These are phyloP conservation scores for Mucor irregularis DNA, from an alignment of 371 early-diverging fungal genomes.

Conservation along the genomic window DNA sequence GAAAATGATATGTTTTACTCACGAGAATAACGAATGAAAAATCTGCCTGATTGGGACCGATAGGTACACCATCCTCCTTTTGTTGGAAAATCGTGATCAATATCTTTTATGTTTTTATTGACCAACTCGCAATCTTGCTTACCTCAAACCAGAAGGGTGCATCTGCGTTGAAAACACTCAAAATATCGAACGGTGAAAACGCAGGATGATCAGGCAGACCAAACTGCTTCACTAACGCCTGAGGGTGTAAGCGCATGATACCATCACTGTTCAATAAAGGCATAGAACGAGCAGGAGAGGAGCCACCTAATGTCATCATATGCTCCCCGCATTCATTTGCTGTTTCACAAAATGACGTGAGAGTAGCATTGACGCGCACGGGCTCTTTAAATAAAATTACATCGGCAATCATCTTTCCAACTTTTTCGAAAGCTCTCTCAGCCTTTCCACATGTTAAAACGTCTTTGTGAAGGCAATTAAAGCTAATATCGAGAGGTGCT, in stretches of 20 bases:
- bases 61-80: slow-evolving; percentile 38
- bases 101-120: no score
- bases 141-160: slow-evolving; percentile 48
- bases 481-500: slow-evolving; percentile 9
- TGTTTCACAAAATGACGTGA: slow-evolving; percentile 43
- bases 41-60: slow-evolving; percentile 48
- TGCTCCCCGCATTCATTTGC: slow-evolving; percentile 25
- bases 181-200: slow-evolving; percentile 48
- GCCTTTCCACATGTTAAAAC: slow-evolving; percentile 28
- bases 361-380: slow-evolving; percentile 42
- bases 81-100: no score
- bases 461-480: slow-evolving; percentile 10
- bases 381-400: slow-evolving; percentile 31
- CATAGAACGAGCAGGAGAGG: slow-evolving; percentile 39
- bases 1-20: not conserved
- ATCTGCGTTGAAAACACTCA: slow-evolving; percentile 61
- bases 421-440: slow-evolving; percentile 32
- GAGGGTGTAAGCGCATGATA: slow-evolving; percentile 49
- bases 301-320: slow-evolving; percentile 34
- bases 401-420: slow-evolving; percentile 24
- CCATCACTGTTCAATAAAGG: slow-evolving; percentile 29
- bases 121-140: no score
- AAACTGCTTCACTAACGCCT: slow-evolving; percentile 58
- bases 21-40: slow-evolving; percentile 55
- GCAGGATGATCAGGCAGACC: slow-evolving; percentile 18